A percentile compares a stretch with the other conserved stretches of the same genome.
These are phyloP conservation scores for Aspergillus sp. DNA, from an alignment of 2,329 filamentous ascomycete genomes.

Conservation along the genomic window DNA sequence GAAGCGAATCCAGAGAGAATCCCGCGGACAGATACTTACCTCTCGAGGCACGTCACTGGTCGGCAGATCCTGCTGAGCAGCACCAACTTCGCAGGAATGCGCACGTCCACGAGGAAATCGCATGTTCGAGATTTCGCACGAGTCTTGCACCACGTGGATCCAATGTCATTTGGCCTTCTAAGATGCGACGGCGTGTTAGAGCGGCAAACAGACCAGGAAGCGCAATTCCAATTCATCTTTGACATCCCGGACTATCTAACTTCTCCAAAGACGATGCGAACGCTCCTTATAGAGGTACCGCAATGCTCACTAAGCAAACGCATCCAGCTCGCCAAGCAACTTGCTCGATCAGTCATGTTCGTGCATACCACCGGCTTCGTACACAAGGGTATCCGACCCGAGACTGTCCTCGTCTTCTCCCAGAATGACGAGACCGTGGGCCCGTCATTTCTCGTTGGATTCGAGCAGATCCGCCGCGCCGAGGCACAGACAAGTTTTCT, in stretches of 20 bases:
- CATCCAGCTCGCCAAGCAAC: slow-evolving; percentile 19
- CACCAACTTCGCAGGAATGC: background rate
- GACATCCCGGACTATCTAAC: background rate
- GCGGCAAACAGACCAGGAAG: slow-evolving; percentile 2
- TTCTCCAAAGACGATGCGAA: slow-evolving; percentile 6
- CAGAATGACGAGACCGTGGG: slow-evolving; percentile 11
- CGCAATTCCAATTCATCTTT: slow-evolving; percentile 4
- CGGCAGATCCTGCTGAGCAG: background rate
- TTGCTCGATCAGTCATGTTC: slow-evolving; percentile 19
- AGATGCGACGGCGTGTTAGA: slow-evolving; percentile 10
- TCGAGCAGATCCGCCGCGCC: slow-evolving; percentile 33
- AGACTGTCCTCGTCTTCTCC: slow-evolving; percentile 22
- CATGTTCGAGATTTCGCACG: slow-evolving; percentile 13
- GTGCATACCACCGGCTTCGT: slow-evolving; percentile 22
- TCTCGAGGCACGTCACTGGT: background rate
- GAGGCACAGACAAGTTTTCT: slow-evolving; percentile 20
- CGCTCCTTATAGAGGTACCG: slow-evolving; percentile 8
- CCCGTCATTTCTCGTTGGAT: slow-evolving; percentile 36
- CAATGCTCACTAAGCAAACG: slow-evolving; percentile 18
- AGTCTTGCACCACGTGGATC: slow-evolving; percentile 8
- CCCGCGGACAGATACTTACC: background rate
- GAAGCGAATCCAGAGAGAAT: background rate
- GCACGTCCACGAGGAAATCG: slow-evolving; percentile 2
- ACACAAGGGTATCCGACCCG: slow-evolving; percentile 28
- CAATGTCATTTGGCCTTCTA: slow-evolving; percentile 12